Percentiles rank a stretch among this genome's conserved stretches.
Conservation (phyloP, 768 basidiomycete species). For the Amanita pallidorosea region DNA sequence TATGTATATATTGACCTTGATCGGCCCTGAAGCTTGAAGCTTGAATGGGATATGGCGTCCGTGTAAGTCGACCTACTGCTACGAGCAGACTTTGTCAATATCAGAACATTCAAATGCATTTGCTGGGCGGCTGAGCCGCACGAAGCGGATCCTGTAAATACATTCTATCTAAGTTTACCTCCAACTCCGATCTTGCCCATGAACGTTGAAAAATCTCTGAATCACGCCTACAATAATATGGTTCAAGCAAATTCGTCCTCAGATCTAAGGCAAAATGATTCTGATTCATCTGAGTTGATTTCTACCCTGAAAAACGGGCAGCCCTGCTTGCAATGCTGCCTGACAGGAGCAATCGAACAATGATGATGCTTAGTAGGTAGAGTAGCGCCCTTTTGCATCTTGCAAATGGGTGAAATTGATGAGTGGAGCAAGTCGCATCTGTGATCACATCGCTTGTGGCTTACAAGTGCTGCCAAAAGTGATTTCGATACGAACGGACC, state of each 20-base stretch:
- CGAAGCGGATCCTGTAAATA: slow-evolving; percentile 33
- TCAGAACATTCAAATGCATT: not conserved
- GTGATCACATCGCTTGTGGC: slow-evolving; percentile 13
- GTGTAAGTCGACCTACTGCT: slow-evolving; percentile 29
- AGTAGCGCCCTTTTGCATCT: slow-evolving; percentile 12
- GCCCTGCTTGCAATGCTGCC: slow-evolving; percentile 43
- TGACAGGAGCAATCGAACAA: slow-evolving; percentile 34
- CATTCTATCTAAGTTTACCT: not conserved
- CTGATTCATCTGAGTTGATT: no score
- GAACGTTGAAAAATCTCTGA: no score
- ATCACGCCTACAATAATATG: no score
- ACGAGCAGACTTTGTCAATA: not conserved
- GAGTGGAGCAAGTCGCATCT: slow-evolving; percentile 10
- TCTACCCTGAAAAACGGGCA: no score
- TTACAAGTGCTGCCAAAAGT: not conserved
- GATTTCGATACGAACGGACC: not conserved
- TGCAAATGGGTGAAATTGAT: no score
- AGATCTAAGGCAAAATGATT: no score
- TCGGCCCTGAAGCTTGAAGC: slow-evolving; percentile 32
- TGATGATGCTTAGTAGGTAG: slow-evolving; percentile 40
- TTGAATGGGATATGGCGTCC: slow-evolving; percentile 31
- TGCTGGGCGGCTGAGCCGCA: slow-evolving; percentile 28
- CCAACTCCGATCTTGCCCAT: no score
- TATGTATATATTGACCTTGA: slow-evolving; percentile 52
- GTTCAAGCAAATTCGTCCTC: no score